These are phyloP conservation scores for Coemansia sp. DNA, from an alignment of 192 early-diverging fungal genomes.

Conservation along the genomic window DNA sequence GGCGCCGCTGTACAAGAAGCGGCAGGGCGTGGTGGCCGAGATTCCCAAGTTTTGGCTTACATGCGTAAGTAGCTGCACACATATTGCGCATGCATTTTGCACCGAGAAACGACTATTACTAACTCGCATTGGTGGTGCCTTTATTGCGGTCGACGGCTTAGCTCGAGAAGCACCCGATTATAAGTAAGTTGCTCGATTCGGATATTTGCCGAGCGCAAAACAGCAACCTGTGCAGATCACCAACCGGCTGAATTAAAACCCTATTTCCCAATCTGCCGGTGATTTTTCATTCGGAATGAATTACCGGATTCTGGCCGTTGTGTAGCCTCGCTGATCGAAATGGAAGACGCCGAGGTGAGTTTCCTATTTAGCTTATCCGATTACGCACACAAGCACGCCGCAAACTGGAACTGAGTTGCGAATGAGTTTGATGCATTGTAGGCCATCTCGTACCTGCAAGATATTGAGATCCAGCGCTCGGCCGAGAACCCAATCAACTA, in stretches of 20 bases:
- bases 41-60: slow-evolving; percentile 58
- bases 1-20: slow-evolving; percentile 53
- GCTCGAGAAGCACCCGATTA: slow-evolving; percentile 51
- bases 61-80: slow-evolving; percentile 36
- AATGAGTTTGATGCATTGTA: slow-evolving; percentile 11
- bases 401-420: too few species aligned
- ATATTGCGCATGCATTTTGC: background rate
- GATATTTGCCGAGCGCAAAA: too few species aligned
- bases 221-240: background rate
- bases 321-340: slow-evolving; percentile 51
- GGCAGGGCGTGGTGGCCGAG: slow-evolving; percentile 50
- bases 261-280: slow-evolving; percentile 5
- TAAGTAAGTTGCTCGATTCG: slow-evolving; percentile 36
- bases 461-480: slow-evolving; percentile 62
- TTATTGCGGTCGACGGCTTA: too few species aligned
- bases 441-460: slow-evolving; percentile 77
- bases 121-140: background rate
- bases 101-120: background rate
- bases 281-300: slow-evolving; percentile 11
- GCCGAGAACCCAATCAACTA: slow-evolving; percentile 51
- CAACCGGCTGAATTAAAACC: background rate
- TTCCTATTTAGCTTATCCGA: too few species aligned
- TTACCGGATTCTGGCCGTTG: background rate
- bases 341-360: slow-evolving; percentile 47
- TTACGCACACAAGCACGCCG: too few species aligned